These are phyloP conservation scores for Capniomyces stellatus DNA, from an alignment of 371 early-diverging fungal genomes.

Conservation along the genomic window DNA sequence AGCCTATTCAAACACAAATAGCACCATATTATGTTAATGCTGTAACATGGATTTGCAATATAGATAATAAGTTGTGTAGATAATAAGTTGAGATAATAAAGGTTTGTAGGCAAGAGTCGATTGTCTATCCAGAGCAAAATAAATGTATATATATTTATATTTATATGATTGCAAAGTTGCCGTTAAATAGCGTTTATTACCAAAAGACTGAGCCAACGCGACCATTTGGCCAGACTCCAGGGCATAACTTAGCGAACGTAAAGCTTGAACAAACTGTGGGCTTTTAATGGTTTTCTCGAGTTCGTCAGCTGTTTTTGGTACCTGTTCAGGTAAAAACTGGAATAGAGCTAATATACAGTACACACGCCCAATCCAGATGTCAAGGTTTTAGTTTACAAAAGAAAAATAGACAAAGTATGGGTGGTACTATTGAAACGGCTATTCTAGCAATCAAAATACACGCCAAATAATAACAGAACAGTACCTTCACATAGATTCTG, in stretches of 20 bases:
- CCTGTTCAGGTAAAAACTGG: constrained; percentile 38
- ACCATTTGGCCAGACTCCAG: constrained; percentile 49
- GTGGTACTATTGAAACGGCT: too few relatives aligned
- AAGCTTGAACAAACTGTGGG: constrained; percentile 50
- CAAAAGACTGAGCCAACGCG: constrained; percentile 37
- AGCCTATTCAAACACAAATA: constrained; percentile 13
- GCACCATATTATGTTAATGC: too few relatives aligned
- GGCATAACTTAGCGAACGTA: constrained; percentile 38
- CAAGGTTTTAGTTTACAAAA: background rate
- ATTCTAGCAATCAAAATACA: background rate
- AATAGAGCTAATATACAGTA: constrained; percentile 27
- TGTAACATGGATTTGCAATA: too few relatives aligned
- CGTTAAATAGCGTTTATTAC: background rate
- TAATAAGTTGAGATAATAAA: background rate
- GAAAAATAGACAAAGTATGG: background rate
- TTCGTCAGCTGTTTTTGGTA: constrained; percentile 28
- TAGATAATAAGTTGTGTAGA: background rate
- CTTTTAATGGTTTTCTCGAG: constrained; percentile 38
- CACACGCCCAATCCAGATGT: background rate
- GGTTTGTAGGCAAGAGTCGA: too few relatives aligned
- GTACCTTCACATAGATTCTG: constrained; percentile 24
- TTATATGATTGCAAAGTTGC: too few relatives aligned
- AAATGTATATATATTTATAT: too few relatives aligned
- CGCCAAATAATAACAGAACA: background rate
- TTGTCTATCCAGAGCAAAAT: too few relatives aligned